Conservation (phyloP, 495 filamentous ascomycete genomes). For the Talaromyces adpressus region DNA sequence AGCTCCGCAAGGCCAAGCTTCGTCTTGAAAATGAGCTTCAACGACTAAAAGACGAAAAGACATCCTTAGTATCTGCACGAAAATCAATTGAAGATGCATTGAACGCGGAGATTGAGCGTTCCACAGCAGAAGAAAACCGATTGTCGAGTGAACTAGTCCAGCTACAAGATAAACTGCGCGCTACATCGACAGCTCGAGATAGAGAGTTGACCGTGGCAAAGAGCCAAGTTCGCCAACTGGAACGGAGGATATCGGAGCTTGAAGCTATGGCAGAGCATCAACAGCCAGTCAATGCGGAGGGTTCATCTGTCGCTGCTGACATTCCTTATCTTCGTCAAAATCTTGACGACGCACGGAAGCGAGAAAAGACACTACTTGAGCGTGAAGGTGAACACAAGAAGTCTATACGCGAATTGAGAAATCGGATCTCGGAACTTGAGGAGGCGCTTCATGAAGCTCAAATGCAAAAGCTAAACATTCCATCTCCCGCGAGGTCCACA, state of each 20-base stretch:
- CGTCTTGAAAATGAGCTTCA: slow-evolving; percentile 54
- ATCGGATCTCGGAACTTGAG: slow-evolving; percentile 50
- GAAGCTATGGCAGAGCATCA: slow-evolving; percentile 41
- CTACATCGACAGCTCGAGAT: slow-evolving; percentile 37
- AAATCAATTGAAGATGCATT: slow-evolving; percentile 49
- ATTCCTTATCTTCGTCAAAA: slow-evolving; percentile 51
- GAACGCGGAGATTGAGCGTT: slow-evolving; percentile 46
- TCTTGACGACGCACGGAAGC: slow-evolving; percentile 55
- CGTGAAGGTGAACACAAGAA: slow-evolving; percentile 55
- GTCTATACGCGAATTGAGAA: slow-evolving; percentile 45
- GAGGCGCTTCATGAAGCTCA: slow-evolving; percentile 46
- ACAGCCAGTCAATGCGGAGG: slow-evolving; percentile 23
- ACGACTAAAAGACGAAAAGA: slow-evolving; percentile 51
- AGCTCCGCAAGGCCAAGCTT: slow-evolving; percentile 51
- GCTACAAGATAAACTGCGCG: slow-evolving; percentile 40
- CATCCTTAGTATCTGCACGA: slow-evolving; percentile 39
- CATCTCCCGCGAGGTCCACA: slow-evolving; percentile 44
- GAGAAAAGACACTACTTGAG: slow-evolving; percentile 54
- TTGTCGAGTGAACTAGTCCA: slow-evolving; percentile 52
- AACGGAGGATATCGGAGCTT: slow-evolving; percentile 50
- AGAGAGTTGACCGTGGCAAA: slow-evolving; percentile 43
- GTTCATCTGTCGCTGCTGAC: slow-evolving; percentile 44
- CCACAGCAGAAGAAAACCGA: slow-evolving; percentile 48
- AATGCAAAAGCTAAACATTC: slow-evolving; percentile 39
- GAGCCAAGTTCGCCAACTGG: slow-evolving; percentile 51